Conservation (phyloP, 2,329 filamentous ascomycete genomes). For the Emergomyces orientalis region DNA sequence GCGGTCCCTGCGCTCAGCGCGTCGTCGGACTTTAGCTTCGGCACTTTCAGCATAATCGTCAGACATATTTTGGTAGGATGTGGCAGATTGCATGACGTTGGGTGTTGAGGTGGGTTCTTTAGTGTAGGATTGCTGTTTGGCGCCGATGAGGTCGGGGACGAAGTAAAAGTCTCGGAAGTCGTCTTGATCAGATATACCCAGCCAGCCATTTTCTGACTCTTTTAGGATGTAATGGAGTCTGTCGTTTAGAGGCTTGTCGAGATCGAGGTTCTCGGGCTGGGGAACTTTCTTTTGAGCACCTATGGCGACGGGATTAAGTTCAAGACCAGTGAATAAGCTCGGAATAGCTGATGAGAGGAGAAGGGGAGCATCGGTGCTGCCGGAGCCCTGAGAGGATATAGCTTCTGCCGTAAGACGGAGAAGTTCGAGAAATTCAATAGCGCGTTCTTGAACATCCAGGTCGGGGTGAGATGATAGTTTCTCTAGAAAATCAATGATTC, state of each 20-base stretch:
- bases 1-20: slow-evolving; percentile 67
- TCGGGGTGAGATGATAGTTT: slow-evolving; percentile 70
- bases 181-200: slow-evolving; percentile 41
- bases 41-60: slow-evolving; percentile 51
- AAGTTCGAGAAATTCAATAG: slow-evolving; percentile 85
- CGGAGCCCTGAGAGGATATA: slow-evolving; percentile 25
- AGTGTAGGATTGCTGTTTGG: slow-evolving; percentile 16
- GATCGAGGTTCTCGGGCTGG: slow-evolving; percentile 61
- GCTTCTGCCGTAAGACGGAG: slow-evolving; percentile 82
- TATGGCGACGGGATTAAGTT: slow-evolving; percentile 80
- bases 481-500: slow-evolving; percentile 74
- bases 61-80: slow-evolving; percentile 31
- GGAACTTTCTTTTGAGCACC: slow-evolving; percentile 82
- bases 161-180: slow-evolving; percentile 34
- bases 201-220: slow-evolving; percentile 43
- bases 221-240: slow-evolving; percentile 59
- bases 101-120: slow-evolving; percentile 17
- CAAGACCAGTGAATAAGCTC: slow-evolving; percentile 72
- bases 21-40: slow-evolving; percentile 63
- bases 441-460: slow-evolving; percentile 88
- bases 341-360: slow-evolving; percentile 87
- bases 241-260: slow-evolving; percentile 73
- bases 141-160: slow-evolving; percentile 20
- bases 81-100: slow-evolving; percentile 18
- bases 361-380: slow-evolving; percentile 56